Percentiles rank a stretch among this genome's conserved stretches.
phyloP scores from a whole-genome alignment of 1,284 basidiomycete species.

The Trametes hirsuta region DNA sequence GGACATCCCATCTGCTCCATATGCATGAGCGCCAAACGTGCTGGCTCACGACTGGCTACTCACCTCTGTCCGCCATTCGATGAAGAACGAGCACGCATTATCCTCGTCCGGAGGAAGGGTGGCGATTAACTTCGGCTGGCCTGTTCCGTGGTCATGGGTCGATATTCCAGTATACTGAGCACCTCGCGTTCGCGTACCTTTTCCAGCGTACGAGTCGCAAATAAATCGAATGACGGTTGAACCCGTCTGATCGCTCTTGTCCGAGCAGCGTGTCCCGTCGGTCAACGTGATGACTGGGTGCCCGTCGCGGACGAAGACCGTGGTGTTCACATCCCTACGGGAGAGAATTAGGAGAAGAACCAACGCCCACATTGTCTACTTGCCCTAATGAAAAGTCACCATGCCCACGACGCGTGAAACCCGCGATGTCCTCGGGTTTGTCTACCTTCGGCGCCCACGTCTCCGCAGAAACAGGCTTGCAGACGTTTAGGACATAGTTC shows the following conservation, averaged over 20 bases:
- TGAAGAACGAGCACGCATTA: slow-evolving; percentile 63
- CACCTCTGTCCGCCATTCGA: slow-evolving; percentile 77
- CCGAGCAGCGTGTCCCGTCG: slow-evolving; percentile 63
- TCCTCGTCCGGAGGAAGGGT: slow-evolving; percentile 68
- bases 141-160: slow-evolving; percentile 28
- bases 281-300: slow-evolving; percentile 52
- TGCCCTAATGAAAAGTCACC: slow-evolving; percentile 78
- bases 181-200: slow-evolving; percentile 41
- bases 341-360: neutral
- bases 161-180: neutral
- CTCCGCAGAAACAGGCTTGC: slow-evolving; percentile 57
- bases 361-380: slow-evolving; percentile 27
- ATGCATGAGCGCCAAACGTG: slow-evolving; percentile 5
- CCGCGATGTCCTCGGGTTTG: slow-evolving; percentile 60
- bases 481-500: slow-evolving; percentile 63
- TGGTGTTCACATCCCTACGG: slow-evolving; percentile 61
- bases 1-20: slow-evolving; percentile 63
- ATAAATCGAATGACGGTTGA: slow-evolving; percentile 69
- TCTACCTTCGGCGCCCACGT: slow-evolving; percentile 59
- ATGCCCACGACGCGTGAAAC: slow-evolving; percentile 60
- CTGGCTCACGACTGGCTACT: slow-evolving; percentile 10
- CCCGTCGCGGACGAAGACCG: slow-evolving; percentile 52
- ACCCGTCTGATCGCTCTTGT: slow-evolving; percentile 50
- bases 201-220: slow-evolving; percentile 59
- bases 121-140: slow-evolving; percentile 58